phyloP scores from a whole-genome alignment of 73 alveolate genomes.

The Paramecium pentaurelia region DNA sequence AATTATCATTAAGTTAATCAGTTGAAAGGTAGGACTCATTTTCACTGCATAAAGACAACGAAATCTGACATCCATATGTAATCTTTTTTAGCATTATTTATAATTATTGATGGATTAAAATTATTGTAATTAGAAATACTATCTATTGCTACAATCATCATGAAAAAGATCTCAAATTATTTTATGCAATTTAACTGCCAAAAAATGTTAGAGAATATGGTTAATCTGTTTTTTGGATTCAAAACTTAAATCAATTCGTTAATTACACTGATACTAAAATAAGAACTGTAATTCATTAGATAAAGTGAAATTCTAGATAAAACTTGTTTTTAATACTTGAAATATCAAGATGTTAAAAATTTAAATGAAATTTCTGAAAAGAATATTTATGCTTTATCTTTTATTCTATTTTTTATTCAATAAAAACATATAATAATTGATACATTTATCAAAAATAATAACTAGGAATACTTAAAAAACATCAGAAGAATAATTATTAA shows the following conservation, averaged over 20 bases:
- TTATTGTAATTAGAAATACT: not conserved
- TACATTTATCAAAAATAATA: too few relatives aligned
- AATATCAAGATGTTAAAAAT: not conserved
- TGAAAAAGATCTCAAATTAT: not conserved
- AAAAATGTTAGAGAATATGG: not conserved
- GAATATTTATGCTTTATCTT: not conserved
- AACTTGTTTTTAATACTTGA: not conserved
- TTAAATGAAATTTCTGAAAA: too few relatives aligned
- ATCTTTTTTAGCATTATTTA: constrained; percentile 15
- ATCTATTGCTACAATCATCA: not conserved
- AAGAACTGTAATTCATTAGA: not conserved
- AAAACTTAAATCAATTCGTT: not conserved
- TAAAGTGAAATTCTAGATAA: not conserved
- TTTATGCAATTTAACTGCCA: not conserved
- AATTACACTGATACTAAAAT: too few relatives aligned
- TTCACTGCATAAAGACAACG: not conserved
- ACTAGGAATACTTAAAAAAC: not conserved
- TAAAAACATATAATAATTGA: not conserved
- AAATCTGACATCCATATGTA: constrained; percentile 12
- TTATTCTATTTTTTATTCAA: too few relatives aligned
- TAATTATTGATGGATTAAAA: not conserved
- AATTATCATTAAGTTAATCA: not conserved
- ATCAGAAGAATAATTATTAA: not conserved
- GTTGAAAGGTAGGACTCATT: not conserved
- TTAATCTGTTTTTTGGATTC: not conserved